Conservation (phyloP, 176 grass and related monocot genomes). For the Oryza glaberrima region DNA sequence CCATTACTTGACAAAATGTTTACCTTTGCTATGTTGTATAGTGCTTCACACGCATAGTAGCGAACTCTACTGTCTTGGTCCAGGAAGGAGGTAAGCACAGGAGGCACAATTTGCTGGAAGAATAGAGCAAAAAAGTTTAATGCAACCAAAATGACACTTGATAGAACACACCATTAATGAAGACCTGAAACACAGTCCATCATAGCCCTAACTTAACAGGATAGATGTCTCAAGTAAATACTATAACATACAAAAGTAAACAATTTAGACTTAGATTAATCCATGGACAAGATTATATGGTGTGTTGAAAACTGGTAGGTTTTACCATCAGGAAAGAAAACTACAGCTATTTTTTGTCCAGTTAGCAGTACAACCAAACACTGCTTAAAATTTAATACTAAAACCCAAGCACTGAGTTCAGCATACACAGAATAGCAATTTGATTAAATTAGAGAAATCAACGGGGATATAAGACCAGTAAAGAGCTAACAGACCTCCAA, state of each 20-base stretch:
- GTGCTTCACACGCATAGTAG: slow-evolving; percentile 99
- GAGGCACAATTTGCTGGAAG: slow-evolving; percentile 81
- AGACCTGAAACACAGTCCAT: slow-evolving; percentile 27
- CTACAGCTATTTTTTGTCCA: not conserved
- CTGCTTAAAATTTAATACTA: not conserved
- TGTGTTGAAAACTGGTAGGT: slow-evolving; percentile 15
- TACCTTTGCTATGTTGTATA: slow-evolving; percentile 99
- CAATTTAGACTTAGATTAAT: slow-evolving; percentile 24
- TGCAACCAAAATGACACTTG: slow-evolving; percentile 27
- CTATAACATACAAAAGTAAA: not conserved
- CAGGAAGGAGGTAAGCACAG: slow-evolving; percentile 74
- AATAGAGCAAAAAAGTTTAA: slow-evolving; percentile 34
- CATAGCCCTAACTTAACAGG: not conserved
- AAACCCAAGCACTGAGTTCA: not conserved
- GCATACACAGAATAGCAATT: not conserved
- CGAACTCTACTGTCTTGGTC: slow-evolving; percentile 98
- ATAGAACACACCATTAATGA: slow-evolving; percentile 3
- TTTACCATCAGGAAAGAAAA: slow-evolving; percentile 9
- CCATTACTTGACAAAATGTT: slow-evolving; percentile 26
- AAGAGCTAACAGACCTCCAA: slow-evolving; percentile 66
- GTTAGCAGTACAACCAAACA: not conserved
- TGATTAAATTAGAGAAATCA: slow-evolving; percentile 20
- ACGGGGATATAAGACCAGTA: not conserved
- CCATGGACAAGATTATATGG: slow-evolving; percentile 2
- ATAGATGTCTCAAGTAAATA: not conserved